Conservation (phyloP, 108 stramenopile genomes). For the Cyclotella distinguenda region DNA sequence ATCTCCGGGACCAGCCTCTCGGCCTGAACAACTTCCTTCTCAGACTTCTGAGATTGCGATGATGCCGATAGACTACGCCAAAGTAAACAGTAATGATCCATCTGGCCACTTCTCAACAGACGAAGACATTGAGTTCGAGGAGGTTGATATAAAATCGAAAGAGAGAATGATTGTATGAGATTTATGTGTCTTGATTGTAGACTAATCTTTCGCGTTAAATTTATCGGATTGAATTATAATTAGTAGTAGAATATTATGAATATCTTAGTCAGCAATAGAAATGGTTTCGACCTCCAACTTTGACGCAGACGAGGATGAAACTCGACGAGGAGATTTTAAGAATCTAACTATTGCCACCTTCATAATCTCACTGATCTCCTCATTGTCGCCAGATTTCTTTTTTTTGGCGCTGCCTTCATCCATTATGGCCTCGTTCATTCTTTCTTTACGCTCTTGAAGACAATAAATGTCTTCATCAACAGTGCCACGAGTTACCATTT, state of each 20-base stretch:
- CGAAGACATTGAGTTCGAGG: slow-evolving; percentile 6
- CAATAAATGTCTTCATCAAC: slow-evolving; percentile 81
- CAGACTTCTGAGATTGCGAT: slow-evolving; percentile 23
- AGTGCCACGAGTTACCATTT: slow-evolving; percentile 70
- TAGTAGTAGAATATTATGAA: too few species aligned
- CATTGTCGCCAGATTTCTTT: slow-evolving; percentile 40
- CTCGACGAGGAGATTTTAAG: slow-evolving; percentile 22
- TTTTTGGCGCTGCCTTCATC: slow-evolving; percentile 34
- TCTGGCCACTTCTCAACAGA: slow-evolving; percentile 1
- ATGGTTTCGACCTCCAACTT: not conserved
- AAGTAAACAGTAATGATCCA: slow-evolving; percentile 3
- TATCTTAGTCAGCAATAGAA: not conserved
- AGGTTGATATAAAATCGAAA: slow-evolving; percentile 5
- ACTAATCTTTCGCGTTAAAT: not conserved
- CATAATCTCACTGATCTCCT: slow-evolving; percentile 41
- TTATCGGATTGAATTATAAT: too few species aligned
- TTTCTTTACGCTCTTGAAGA: slow-evolving; percentile 80
- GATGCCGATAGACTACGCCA: slow-evolving; percentile 3
- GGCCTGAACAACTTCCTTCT: slow-evolving; percentile 4
- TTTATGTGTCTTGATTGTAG: not conserved
- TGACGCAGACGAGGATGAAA: not conserved
- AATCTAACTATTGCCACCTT: slow-evolving; percentile 31
- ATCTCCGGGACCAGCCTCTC: not conserved
- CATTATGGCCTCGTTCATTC: slow-evolving; percentile 81
- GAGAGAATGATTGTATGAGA: not conserved